Percentiles rank a stretch among this genome's conserved stretches.
Conservation (phyloP, 1,284 basidiomycete species). For the Thelephora terrestris region DNA sequence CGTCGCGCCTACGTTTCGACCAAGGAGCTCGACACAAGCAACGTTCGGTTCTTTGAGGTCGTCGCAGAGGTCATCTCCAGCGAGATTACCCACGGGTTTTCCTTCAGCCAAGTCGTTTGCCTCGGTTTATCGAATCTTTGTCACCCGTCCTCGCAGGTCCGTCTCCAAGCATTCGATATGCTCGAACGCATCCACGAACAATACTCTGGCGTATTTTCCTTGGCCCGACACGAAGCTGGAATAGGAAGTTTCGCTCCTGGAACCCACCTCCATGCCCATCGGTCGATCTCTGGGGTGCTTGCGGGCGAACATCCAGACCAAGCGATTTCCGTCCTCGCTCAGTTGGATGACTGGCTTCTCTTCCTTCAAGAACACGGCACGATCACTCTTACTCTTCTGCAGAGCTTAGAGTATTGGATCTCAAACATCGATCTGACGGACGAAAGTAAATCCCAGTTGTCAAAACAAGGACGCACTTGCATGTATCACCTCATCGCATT, state of each 20-base stretch:
- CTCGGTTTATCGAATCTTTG: slow-evolving; percentile 81
- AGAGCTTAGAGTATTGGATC: slow-evolving; percentile 77
- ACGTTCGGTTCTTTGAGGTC: slow-evolving; percentile 69
- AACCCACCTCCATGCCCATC: slow-evolving; percentile 76
- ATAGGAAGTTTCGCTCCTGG: slow-evolving; percentile 66
- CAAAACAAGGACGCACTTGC: slow-evolving; percentile 51
- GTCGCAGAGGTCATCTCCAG: slow-evolving; percentile 67
- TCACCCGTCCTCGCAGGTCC: slow-evolving; percentile 58
- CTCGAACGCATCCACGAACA: slow-evolving; percentile 69
- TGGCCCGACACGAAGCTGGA: slow-evolving; percentile 69
- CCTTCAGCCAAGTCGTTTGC: slow-evolving; percentile 70
- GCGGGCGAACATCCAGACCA: slow-evolving; percentile 74
- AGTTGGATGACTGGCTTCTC: slow-evolving; percentile 68
- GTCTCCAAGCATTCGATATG: slow-evolving; percentile 72
- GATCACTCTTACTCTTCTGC: slow-evolving; percentile 47
- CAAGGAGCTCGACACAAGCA: slow-evolving; percentile 43
- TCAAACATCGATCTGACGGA: slow-evolving; percentile 62
- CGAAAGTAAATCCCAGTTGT: slow-evolving; percentile 46
- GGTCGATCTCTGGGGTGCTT: slow-evolving; percentile 67
- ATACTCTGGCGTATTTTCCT: slow-evolving; percentile 45
- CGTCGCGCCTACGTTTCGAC: slow-evolving; percentile 61
- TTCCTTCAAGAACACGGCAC: slow-evolving; percentile 41
- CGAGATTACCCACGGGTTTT: slow-evolving; percentile 48
- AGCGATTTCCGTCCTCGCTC: slow-evolving; percentile 58
- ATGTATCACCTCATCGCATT: slow-evolving; percentile 82